phyloP scores from a whole-genome alignment of 768 basidiomycete species.

The Nidularia sp. region DNA sequence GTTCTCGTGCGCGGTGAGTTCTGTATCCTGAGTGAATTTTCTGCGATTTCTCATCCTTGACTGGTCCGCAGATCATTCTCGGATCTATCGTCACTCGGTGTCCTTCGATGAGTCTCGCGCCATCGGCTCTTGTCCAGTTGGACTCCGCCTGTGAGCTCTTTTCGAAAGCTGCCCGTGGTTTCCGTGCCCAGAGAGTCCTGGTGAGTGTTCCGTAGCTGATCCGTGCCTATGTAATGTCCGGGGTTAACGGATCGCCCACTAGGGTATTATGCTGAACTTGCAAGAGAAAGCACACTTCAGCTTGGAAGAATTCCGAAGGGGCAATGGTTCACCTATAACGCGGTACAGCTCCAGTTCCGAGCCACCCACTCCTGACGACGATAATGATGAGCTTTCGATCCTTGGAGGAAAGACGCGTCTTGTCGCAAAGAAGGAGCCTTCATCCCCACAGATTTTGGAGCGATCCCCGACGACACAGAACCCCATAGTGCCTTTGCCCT shows the following conservation, averaged over 20 bases:
- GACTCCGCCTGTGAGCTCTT: slow-evolving; percentile 76
- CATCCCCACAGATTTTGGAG: slow-evolving; percentile 51
- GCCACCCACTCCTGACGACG: slow-evolving; percentile 38
- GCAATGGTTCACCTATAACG: slow-evolving; percentile 42
- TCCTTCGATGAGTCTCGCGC: slow-evolving; percentile 75
- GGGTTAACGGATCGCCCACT: slow-evolving; percentile 2
- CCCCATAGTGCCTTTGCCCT: slow-evolving; percentile 68
- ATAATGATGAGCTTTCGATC: slow-evolving; percentile 60
- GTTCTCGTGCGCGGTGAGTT: slow-evolving; percentile 64
- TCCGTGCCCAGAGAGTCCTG: slow-evolving; percentile 61
- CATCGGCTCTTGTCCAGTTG: slow-evolving; percentile 68
- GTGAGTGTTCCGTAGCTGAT: slow-evolving; percentile 28
- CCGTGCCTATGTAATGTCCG: background rate
- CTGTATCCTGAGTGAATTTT: slow-evolving; percentile 2
- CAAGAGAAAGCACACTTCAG: slow-evolving; percentile 65
- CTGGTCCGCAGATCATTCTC: slow-evolving; percentile 49
- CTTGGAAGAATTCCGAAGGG: slow-evolving; percentile 59
- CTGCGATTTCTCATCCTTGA: background rate
- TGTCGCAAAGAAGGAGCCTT: slow-evolving; percentile 56
- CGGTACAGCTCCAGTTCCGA: slow-evolving; percentile 33
- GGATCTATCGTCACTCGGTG: slow-evolving; percentile 76
- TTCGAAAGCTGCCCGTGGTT: slow-evolving; percentile 62
- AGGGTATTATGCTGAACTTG: slow-evolving; percentile 64
- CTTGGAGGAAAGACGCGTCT: slow-evolving; percentile 66
- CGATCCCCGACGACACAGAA: slow-evolving; percentile 70